Base-by-base conservation (phyloP, 176 grass and related monocot genomes). In the Puccinellia tenuiflora region DNA sequence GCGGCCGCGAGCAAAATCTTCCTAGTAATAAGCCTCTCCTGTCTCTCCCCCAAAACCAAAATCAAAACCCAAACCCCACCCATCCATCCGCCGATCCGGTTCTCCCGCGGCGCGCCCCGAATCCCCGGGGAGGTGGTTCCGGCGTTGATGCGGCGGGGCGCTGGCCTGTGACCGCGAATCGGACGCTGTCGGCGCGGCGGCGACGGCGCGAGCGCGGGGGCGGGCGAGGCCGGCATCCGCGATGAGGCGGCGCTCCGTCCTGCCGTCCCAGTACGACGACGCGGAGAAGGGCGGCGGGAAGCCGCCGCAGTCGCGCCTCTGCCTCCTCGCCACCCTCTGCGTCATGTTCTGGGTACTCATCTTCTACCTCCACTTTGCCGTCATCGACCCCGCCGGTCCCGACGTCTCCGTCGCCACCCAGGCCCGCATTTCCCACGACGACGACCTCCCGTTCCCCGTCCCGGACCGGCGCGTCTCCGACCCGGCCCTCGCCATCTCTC, bases 321-420 rank as follows among this genome's bases (percentile, higher is more conserved):
- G 96, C 79, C 83, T 92, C 85, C 88, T 99, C 76, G 86, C 84
- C 63, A 73, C 89, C 39, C 89, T 99, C 35, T 87, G 78, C 72
- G 93, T 76, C 87, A 90, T 89, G 89, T 99, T 99, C 83, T 96
- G 96, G 96, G 78, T 96, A 50, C 79, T 99, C 87, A 99, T 99
- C 81, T 93, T 99, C 77, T 93, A 90, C 78, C 96, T 94, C 85
- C 96, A 99, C 70, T 99, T 99, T 84, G 69, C 84, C 78, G 84
- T 93, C 62, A 33, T 96, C 66, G 81, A 48, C 46, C 46, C 79
- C 64, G 46, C 28, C 79, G 85, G 76, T 1, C 83, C 93, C 24
- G 86, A 77, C 3, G 67, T 4, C 52, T 31, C 43, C 68, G 57
- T 2, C 77, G 61, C 38, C 79, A n/a, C 64, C 70, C 22, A 5